Evolutionary conservation across 2,329 filamentous ascomycete genomes (phyloP), one percentile per base, ranked within the genome.

Genomic region (Botrytis elliptica): DNA sequence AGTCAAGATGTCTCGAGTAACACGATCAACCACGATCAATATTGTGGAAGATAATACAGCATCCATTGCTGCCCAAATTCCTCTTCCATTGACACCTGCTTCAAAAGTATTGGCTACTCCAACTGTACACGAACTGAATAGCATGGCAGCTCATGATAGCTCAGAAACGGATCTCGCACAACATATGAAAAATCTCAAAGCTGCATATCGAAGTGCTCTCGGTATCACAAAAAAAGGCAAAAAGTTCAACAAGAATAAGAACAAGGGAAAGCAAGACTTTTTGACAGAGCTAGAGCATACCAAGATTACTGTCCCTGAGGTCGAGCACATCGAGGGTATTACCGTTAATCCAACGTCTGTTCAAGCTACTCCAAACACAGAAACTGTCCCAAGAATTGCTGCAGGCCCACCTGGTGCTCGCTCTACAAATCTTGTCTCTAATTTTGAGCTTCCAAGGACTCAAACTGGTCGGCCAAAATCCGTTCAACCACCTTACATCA

Each of bases 121-220:
- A 42, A 62, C 57, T 40, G 75, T 76, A 66, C 71, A 77, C 70
- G 69, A 60, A 65, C n/a, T 71, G 5, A 76, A 77, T 72, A n/a
- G 68, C 49, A 77, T 79, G 75, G 63, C 71, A 29, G 73, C 74
- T 33, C 74, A 76, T 44, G 55, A 74, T 40, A 71, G 59, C 46
- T 76, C 79, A 60, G 79, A 78, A 16, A 73, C 74, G 59, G 67
- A 74, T 29, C 68, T 79, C 16, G 77, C 77, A 38, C 75, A 76
- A 38, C 77, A 81, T 65, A 67, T 81, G 46, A 80, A 79, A 72
- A 75, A 75, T 57, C 75, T 82, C 40, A 82, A 82, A 73, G 79
- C 80, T 63, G 80, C 80, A 38, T 82, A 81, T 75, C 76, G 78
- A 71, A 77, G 64, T 65, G 80, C 80, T 55, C 77, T 81, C 74